Evolutionary conservation across 2,329 filamentous ascomycete genomes (phyloP).

Genomic region (Penicillium thymicola): DNA sequence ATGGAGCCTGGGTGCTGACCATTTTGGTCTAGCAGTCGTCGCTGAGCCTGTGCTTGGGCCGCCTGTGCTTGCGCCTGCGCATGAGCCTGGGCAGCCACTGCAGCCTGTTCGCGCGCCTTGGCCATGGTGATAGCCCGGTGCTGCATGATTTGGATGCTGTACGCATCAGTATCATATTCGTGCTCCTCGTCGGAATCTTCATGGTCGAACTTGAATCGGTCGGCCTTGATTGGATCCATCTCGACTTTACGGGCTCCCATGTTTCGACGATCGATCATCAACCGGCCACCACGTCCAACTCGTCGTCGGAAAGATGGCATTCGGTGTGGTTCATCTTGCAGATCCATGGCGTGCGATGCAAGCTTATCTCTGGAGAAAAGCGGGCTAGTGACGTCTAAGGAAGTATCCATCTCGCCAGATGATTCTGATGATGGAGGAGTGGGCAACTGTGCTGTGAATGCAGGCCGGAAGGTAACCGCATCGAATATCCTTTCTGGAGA

Average conservation of each 20-base stretch:
- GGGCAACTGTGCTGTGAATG: conserved; percentile 62
- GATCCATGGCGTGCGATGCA: conserved; percentile 41
- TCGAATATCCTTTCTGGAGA: conserved; percentile 63
- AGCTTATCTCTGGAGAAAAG: conserved; percentile 38
- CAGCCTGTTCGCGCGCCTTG: conserved; percentile 43
- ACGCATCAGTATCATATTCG: conserved; percentile 72
- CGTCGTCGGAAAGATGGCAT: conserved; percentile 75
- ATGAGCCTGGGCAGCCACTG: conserved; percentile 43
- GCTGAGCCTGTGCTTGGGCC: conserved; percentile 36
- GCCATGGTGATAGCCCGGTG: conserved; percentile 52
- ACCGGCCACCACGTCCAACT: conserved; percentile 75
- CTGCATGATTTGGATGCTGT: conserved; percentile 55
- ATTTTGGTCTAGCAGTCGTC: conserved; percentile 37
- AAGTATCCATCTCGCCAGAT: conserved; percentile 43
- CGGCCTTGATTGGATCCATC: conserved; percentile 51
- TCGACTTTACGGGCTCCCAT: conserved; percentile 55
- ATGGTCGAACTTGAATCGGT: conserved; percentile 83
- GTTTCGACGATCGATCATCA: conserved; percentile 84
- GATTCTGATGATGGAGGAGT: conserved; percentile 50
- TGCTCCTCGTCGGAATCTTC: conserved; percentile 77
- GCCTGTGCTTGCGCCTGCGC: conserved; percentile 42
- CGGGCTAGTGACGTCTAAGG: conserved; percentile 34
- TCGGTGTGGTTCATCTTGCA: conserved; percentile 43
- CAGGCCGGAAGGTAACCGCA: conserved; percentile 62
- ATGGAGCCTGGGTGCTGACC: conserved; percentile 21